Base-by-base conservation (phyloP, 75 land plant species). In the Azolla pinnata region DNA sequence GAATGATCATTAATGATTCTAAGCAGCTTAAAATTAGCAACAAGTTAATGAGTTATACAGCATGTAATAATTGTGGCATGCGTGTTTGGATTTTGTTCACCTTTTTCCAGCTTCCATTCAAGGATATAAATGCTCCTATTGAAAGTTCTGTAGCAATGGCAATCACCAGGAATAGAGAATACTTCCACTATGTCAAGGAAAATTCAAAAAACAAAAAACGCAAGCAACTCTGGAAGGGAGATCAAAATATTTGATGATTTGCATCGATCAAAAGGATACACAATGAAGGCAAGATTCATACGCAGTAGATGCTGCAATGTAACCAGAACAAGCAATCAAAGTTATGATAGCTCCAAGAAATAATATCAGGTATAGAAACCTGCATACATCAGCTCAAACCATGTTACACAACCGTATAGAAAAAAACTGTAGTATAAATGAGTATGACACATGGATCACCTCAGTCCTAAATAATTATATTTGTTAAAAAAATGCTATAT, bases 361-460 rank as follows among this genome's bases (percentile, higher is more conserved):
- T 71, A 86, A 74, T 49, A 93, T 85, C 27, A 81, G 66, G 68
- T 83, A 93, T 53, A 93, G 76, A 60, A 93, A 93, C 98, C 98
- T 93, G 93, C 74, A 77, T n/a, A n/a, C n/a, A n/a, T n/a, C n/a
- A n/a, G n/a, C n/a, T n/a, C n/a, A n/a, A n/a, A n/a, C n/a, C n/a
- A n/a, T n/a, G n/a, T n/a, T n/a, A n/a, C n/a, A n/a, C n/a, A n/a
- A n/a, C n/a, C n/a, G n/a, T n/a, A n/a, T n/a, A n/a, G n/a, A n/a
- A n/a, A n/a, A n/a, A n/a, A n/a, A n/a, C n/a, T n/a, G n/a, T n/a
- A n/a, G n/a, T n/a, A n/a, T n/a, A n/a, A n/a, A n/a, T n/a, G n/a
- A n/a, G n/a, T n/a, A n/a, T n/a, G n/a, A n/a, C n/a, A n/a, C n/a
- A n/a, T n/a, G n/a, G n/a, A n/a, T n/a, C n/a, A n/a, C n/a, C n/a